Conservation (phyloP, 352 stramenopile genomes). For the Phytophthora rubi region DNA sequence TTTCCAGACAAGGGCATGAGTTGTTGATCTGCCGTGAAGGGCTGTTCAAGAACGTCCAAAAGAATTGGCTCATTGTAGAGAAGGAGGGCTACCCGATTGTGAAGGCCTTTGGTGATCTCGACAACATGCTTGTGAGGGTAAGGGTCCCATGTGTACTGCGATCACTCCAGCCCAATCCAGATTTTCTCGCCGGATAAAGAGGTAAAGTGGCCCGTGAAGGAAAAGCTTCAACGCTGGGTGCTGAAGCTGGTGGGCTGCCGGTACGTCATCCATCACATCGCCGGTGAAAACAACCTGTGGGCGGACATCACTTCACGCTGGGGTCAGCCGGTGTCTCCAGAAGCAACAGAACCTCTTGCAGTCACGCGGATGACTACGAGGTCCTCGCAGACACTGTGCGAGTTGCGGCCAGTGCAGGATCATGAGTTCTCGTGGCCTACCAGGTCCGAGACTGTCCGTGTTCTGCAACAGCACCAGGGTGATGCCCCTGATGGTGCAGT, state of each 20-base stretch:
- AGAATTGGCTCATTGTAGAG: neutral
- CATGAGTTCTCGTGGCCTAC: no score
- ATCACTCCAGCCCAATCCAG: constrained; percentile 28
- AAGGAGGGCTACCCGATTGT: neutral
- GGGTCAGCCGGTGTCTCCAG: neutral
- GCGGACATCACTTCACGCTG: constrained; percentile 17
- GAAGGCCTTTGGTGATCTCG: neutral
- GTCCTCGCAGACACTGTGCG: neutral
- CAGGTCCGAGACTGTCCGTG: no score
- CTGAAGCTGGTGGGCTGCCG: constrained; percentile 10
- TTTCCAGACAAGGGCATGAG: neutral
- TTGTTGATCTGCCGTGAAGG: neutral
- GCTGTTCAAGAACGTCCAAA: neutral
- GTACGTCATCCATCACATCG: constrained; percentile 32
- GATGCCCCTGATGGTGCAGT: neutral
- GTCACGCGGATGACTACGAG: neutral
- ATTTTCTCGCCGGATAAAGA: constrained; percentile 21
- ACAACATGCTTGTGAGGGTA: neutral
- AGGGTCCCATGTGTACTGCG: constrained; percentile 17
- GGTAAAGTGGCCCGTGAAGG: constrained; percentile 19
- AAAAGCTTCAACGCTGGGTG: constrained; percentile 22
- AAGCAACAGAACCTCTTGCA: constrained; percentile 2
- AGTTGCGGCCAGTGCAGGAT: no score
- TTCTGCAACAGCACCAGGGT: neutral
- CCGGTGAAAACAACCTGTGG: constrained; percentile 7